Percentiles rank a stretch among this genome's conserved stretches.
phyloP scores from a whole-genome alignment of 2,329 filamentous ascomycete species.

The Talaromyces atroroseus region DNA sequence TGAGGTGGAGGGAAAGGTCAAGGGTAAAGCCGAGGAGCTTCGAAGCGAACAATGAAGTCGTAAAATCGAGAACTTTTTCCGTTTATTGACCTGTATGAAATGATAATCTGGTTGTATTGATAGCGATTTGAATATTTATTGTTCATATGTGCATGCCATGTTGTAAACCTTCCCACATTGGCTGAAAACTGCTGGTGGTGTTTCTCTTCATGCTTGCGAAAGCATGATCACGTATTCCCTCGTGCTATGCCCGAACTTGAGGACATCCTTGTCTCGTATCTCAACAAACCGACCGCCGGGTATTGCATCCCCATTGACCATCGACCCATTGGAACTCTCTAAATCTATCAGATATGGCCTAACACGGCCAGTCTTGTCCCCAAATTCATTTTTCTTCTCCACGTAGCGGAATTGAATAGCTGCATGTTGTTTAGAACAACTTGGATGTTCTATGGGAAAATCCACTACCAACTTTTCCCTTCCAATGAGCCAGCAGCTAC shows the following conservation, averaged over 20 bases:
- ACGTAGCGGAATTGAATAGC: constrained; percentile 88
- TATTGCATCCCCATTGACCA: constrained; percentile 68
- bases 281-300: constrained; percentile 78
- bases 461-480: constrained; percentile 77
- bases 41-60: neutral
- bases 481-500: constrained; percentile 88
- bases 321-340: constrained; percentile 87
- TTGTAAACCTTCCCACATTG: neutral
- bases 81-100: neutral
- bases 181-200: neutral
- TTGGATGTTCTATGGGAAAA: constrained; percentile 79
- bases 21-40: constrained; percentile 30
- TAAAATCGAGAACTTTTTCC: neutral
- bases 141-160: neutral
- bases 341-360: constrained; percentile 89
- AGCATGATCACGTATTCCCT: constrained; percentile 97
- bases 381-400: constrained; percentile 78
- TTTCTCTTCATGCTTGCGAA: constrained; percentile 29
- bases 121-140: constrained; percentile 1
- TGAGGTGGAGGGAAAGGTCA: constrained; percentile 23
- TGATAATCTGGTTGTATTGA: constrained; percentile 5
- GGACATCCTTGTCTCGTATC: constrained; percentile 78
- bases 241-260: constrained; percentile 81
- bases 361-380: constrained; percentile 72
- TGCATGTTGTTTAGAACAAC: constrained; percentile 90